Conservation (phyloP, 2,329 filamentous ascomycete species). For the Trichoderma atroviride region DNA sequence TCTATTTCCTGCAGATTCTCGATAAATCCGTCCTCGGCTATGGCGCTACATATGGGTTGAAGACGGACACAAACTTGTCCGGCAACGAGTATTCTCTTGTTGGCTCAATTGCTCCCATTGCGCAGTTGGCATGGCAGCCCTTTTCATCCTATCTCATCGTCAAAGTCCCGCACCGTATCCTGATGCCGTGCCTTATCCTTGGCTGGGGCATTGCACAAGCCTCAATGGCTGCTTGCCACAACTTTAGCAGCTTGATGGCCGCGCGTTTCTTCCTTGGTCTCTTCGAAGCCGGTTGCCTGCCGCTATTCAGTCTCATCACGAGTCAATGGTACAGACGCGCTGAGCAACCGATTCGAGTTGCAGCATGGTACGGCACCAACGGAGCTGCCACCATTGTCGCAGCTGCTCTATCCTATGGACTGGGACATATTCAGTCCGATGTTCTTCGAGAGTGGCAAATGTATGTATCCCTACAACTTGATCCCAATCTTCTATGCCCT, state of each 20-base stretch:
- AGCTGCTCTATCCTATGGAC: conserved; percentile 57
- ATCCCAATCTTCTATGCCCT: not conserved
- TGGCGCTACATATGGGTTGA: conserved; percentile 58
- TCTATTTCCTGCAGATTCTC: conserved; percentile 60
- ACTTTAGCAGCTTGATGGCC: conserved; percentile 52
- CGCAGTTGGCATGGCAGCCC: conserved; percentile 63
- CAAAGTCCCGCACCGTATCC: conserved; percentile 59
- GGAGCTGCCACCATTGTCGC: conserved; percentile 61
- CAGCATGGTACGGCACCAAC: conserved; percentile 67
- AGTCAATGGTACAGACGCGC: conserved; percentile 50
- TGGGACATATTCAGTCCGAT: conserved; percentile 53
- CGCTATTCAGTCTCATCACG: conserved; percentile 52
- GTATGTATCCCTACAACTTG: not conserved
- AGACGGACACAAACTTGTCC: conserved; percentile 51
- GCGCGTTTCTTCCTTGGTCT: conserved; percentile 52
- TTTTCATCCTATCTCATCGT: conserved; percentile 63
- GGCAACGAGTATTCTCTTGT: conserved; percentile 60
- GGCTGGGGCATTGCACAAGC: conserved; percentile 49
- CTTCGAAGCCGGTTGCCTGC: conserved; percentile 56
- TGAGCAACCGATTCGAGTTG: conserved; percentile 65
- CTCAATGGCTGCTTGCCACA: conserved; percentile 50
- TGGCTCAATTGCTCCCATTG: conserved; percentile 60
- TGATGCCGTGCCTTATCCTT: conserved; percentile 56
- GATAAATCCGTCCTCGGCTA: conserved; percentile 62
- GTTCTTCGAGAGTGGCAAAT: conserved; percentile 30